A percentile compares a stretch with the other conserved stretches of the same genome.
Conservation (phyloP, 257 asterid genomes). For the Hygrophila difformis region DNA sequence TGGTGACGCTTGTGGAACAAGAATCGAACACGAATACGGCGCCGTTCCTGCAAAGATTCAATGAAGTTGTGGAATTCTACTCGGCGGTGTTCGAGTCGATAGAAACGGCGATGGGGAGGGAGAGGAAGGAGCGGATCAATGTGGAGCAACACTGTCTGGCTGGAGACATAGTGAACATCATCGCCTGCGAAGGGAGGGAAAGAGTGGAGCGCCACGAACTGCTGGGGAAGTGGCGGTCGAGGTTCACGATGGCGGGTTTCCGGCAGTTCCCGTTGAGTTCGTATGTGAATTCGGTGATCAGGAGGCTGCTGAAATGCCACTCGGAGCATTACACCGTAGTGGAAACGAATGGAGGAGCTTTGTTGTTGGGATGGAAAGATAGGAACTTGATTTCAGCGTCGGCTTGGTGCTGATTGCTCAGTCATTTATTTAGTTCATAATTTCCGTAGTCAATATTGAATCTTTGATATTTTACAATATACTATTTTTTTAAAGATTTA, state of each 20-base stretch:
- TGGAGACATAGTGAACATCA: slow-evolving; percentile 78
- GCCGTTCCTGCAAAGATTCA: slow-evolving; percentile 61
- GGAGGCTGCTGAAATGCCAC: slow-evolving; percentile 55
- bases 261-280: slow-evolving; percentile 54
- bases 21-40: slow-evolving; percentile 90
- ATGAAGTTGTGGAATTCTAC: slow-evolving; percentile 65
- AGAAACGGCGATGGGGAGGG: slow-evolving; percentile 62
- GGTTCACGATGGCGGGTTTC: slow-evolving; percentile 87
- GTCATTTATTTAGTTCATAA: too few species aligned
- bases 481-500: too few species aligned
- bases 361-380: slow-evolving; percentile 85
- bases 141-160: slow-evolving; percentile 92
- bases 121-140: slow-evolving; percentile 63
- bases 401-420: slow-evolving; percentile 81
- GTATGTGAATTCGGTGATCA: slow-evolving; percentile 71
- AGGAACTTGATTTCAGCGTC: slow-evolving; percentile 80
- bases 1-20: slow-evolving; percentile 82
- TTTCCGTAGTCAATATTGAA: too few species aligned
- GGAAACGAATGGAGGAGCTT: slow-evolving; percentile 77
- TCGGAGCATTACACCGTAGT: slow-evolving; percentile 67
- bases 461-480: too few species aligned
- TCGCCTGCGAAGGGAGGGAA: slow-evolving; percentile 88
- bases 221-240: slow-evolving; percentile 74
- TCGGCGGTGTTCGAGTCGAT: slow-evolving; percentile 81
- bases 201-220: slow-evolving; percentile 88